A percentile compares a stretch with the other conserved stretches of the same genome.
Conservation (phyloP, 805 yeast species). For the Candida nanaspora region DNA sequence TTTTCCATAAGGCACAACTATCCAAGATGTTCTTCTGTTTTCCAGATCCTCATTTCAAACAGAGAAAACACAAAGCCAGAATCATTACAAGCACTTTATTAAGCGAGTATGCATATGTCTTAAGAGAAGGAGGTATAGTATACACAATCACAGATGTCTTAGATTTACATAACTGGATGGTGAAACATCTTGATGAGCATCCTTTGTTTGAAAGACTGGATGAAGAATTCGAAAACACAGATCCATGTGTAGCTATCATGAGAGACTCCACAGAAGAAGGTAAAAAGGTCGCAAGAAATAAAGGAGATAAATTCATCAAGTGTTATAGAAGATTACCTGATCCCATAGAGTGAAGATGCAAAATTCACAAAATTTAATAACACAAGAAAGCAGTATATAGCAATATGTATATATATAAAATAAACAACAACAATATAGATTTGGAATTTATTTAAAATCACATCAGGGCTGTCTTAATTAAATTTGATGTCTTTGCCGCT, state of each 20-base stretch:
- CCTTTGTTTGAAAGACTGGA: conserved; percentile 81
- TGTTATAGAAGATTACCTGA: conserved; percentile 72
- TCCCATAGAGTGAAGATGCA: conserved; percentile 27
- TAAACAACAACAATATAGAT: too few relatives aligned
- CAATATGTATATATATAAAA: not conserved
- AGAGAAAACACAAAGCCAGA: conserved; percentile 94
- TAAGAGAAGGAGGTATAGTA: conserved; percentile 78
- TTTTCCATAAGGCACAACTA: conserved; percentile 75
- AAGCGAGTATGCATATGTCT: conserved; percentile 86
- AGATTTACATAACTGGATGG: conserved; percentile 97
- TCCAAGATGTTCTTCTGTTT: conserved; percentile 95
- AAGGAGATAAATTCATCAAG: conserved; percentile 82
- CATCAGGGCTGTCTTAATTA: too few relatives aligned
- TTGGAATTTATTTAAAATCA: too few relatives aligned
- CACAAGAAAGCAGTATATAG: too few relatives aligned
- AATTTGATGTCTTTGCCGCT: too few relatives aligned
- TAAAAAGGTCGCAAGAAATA: conserved; percentile 86
- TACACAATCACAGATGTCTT: conserved; percentile 95
- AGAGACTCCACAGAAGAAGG: conserved; percentile 95
- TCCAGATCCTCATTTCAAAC: conserved; percentile 99
- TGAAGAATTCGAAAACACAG: conserved; percentile 72
- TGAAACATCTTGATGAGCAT: conserved; percentile 79
- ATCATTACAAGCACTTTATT: conserved; percentile 84
- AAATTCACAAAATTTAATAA: too few relatives aligned
- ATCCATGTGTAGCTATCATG: conserved; percentile 83